phyloP scores from a whole-genome alignment of 768 basidiomycete genomes.

The Trametes sanguinea region DNA sequence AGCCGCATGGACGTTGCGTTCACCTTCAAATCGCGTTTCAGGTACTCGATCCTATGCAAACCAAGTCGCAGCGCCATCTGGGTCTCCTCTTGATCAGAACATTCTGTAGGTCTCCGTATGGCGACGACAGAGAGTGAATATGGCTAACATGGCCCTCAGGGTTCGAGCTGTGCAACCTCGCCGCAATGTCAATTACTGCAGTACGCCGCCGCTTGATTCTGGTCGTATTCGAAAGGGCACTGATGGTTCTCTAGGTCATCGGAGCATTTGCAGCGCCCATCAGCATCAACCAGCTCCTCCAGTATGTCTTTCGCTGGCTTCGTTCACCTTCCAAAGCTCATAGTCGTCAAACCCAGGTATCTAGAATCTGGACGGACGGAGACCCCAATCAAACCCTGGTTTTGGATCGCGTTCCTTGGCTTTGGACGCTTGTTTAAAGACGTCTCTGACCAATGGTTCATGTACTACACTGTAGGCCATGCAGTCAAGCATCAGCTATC shows the following conservation, averaged over 20 bases:
- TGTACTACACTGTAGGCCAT: slow-evolving; percentile 35
- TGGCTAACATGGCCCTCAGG: slow-evolving; percentile 8
- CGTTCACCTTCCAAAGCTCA: not conserved
- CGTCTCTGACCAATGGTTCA: slow-evolving; percentile 44
- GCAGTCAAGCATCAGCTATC: too few species aligned
- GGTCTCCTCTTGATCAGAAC: slow-evolving; percentile 36
- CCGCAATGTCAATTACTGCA: slow-evolving; percentile 20
- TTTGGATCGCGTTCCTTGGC: slow-evolving; percentile 45
- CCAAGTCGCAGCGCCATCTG: slow-evolving; percentile 35
- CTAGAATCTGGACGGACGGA: slow-evolving; percentile 40
- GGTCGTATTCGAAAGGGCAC: not conserved
- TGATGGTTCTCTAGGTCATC: not conserved
- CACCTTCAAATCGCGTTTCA: not conserved
- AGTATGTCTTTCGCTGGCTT: slow-evolving; percentile 19
- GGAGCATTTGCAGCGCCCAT: slow-evolving; percentile 28
- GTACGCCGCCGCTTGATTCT: slow-evolving; percentile 15
- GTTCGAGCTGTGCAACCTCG: slow-evolving; percentile 22
- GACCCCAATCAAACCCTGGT: slow-evolving; percentile 46
- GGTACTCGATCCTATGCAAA: slow-evolving; percentile 41
- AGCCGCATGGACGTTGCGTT: not conserved
- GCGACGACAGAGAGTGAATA: too few species aligned
- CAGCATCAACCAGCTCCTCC: slow-evolving; percentile 43
- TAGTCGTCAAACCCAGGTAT: slow-evolving; percentile 27
- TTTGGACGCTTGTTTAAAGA: slow-evolving; percentile 39
- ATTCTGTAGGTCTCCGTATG: slow-evolving; percentile 25